phyloP scores from a whole-genome alignment of 1,284 basidiomycete species.

The Fistulina hepatica region DNA sequence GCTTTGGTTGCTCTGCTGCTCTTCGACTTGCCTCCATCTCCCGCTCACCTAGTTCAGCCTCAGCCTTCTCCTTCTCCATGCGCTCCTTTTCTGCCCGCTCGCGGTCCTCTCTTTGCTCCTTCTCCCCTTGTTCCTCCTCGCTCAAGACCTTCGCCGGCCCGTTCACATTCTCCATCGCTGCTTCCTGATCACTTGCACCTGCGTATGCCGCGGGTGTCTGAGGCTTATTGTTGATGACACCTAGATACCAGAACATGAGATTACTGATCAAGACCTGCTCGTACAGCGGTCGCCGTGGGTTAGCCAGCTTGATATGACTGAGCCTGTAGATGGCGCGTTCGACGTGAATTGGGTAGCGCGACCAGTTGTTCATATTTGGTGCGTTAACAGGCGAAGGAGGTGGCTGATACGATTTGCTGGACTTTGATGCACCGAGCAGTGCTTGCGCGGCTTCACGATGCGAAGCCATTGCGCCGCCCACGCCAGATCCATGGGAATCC shows the following conservation, averaged over 20 bases:
- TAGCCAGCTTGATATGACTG: conserved; percentile 97
- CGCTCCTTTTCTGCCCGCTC: conserved; percentile 37
- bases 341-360: conserved; percentile 93
- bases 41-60: conserved; percentile 29
- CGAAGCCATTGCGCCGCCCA: conserved; percentile 38
- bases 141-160: conserved; percentile 23
- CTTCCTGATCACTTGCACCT: conserved; percentile 11
- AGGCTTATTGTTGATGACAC: conserved; percentile 91
- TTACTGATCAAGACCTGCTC: conserved; percentile 99
- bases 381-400: conserved; percentile 47
- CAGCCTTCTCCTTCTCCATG: conserved; percentile 25
- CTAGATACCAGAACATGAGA: conserved; percentile 99
- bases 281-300: conserved; percentile 89
- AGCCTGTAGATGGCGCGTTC: conserved; percentile 96
- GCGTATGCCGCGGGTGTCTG: conserved; percentile 33
- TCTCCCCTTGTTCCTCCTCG: conserved; percentile 29
- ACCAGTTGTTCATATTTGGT: conserved; percentile 41
- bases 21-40: conserved; percentile 42
- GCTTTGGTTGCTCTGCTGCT: conserved; percentile 39
- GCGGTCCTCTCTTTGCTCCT: conserved; percentile 33
- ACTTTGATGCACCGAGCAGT: conserved; percentile 71
- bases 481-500: conserved; percentile 34
- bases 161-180: conserved; percentile 9
- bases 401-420: conserved; percentile 52
- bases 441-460: conserved; percentile 72